Percentiles rank a stretch among this genome's conserved stretches.
Evolutionary conservation across 2,329 filamentous ascomycete genomes (phyloP).

Genomic region (Raffaelea arxii): DNA sequence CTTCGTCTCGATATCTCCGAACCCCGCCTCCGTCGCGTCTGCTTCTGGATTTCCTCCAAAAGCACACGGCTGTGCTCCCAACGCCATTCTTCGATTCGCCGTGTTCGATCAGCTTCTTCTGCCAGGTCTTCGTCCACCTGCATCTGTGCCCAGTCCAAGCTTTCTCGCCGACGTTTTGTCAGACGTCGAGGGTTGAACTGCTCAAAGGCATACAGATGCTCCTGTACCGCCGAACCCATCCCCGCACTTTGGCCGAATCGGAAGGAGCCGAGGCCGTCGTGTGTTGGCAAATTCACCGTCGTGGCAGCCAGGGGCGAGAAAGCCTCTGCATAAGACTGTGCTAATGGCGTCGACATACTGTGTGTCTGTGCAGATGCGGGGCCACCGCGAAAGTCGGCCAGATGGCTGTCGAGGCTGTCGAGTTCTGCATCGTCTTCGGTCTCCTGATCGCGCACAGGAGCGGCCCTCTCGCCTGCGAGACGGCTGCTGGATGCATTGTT

Average conservation of each 20-base stretch:
- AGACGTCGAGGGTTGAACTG: conserved; percentile 66
- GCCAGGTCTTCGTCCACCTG: conserved; percentile 43
- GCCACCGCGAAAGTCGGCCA: conserved; percentile 67
- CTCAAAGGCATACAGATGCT: conserved; percentile 85
- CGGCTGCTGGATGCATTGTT: neutral
- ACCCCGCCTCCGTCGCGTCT: conserved; percentile 62
- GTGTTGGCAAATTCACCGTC: conserved; percentile 55
- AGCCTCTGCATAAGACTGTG: conserved; percentile 24
- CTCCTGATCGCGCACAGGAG: neutral
- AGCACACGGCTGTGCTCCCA: conserved; percentile 81
- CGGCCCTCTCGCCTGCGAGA: conserved; percentile 26
- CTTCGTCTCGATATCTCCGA: conserved; percentile 36
- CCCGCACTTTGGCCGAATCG: conserved; percentile 45
- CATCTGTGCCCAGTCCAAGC: conserved; percentile 38
- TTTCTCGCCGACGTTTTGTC: conserved; percentile 38
- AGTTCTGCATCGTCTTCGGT: conserved; percentile 67
- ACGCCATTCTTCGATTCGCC: conserved; percentile 84
- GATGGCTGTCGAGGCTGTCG: conserved; percentile 85
- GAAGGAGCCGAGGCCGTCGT: conserved; percentile 89
- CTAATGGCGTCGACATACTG: no score
- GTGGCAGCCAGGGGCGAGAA: neutral
- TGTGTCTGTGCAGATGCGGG: conserved; percentile 31
- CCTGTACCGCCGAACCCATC: conserved; percentile 53
- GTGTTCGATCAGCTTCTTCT: conserved; percentile 64
- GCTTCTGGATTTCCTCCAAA: conserved; percentile 79